phyloP scores from a whole-genome alignment of 1,284 basidiomycete species.

The Puccinia horiana region DNA sequence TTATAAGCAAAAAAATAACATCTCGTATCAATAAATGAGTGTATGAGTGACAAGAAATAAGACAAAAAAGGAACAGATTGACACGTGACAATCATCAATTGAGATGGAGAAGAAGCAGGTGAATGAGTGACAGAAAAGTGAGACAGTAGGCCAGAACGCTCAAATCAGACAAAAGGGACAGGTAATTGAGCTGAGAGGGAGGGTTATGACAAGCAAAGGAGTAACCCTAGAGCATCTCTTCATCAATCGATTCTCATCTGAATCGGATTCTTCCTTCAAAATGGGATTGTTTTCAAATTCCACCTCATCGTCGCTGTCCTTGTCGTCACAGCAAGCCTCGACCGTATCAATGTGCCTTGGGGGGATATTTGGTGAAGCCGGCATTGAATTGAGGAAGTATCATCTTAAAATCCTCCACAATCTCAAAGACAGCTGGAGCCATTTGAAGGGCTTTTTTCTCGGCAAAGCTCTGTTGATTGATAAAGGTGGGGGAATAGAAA shows the following conservation, averaged over 20 bases:
- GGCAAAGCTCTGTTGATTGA: neutral
- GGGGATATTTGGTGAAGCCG: neutral
- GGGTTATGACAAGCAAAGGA: too few relatives aligned
- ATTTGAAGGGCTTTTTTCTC: conserved; percentile 13
- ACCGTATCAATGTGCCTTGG: neutral
- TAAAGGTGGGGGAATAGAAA: neutral
- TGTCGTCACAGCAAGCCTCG: neutral
- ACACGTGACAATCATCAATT: neutral
- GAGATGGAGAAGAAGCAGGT: neutral
- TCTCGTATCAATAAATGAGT: too few relatives aligned
- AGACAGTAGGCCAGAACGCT: neutral
- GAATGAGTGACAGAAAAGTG: neutral
- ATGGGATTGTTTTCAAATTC: neutral
- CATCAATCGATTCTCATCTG: neutral
- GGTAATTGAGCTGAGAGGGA: too few relatives aligned
- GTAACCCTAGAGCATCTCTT: neutral
- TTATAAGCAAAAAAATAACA: too few relatives aligned
- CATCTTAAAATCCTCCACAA: neutral
- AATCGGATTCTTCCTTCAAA: neutral
- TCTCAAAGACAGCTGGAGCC: conserved; percentile 1
- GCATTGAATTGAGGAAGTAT: neutral
- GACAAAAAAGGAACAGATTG: neutral
- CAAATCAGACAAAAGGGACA: neutral
- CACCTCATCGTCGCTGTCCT: neutral
- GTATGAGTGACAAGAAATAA: too few relatives aligned